Evolutionary conservation across 306 rosid species (phyloP), one percentile per base, ranked within the genome.

Genomic region (Vachellia collinsii): DNA sequence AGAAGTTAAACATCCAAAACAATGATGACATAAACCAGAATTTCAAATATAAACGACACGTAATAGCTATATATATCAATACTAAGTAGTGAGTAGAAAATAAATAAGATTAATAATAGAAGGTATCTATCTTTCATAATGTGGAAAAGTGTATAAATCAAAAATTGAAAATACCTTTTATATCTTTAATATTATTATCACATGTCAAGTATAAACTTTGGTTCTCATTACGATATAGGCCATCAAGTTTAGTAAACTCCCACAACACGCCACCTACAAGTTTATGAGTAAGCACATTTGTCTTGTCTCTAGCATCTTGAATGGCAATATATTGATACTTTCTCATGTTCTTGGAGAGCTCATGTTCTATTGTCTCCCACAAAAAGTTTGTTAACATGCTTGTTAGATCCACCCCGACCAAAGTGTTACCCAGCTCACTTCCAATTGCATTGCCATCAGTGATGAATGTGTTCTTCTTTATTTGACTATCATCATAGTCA

Each of bases 221-320:
- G 37, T 79, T 77, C 84, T 53, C 3, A 63, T 86, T 84, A 65
- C 91, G 76, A 54, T 82, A 72, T 42, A 84, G 56, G 67, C 87
- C 88, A 80, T 85, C 91, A 64, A 20, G 63, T 75, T 13, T 46
- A 43, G 90, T 90, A 79, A 89, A 85, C 86, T 84, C 87, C 68
- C 80, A 80, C 81, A 94, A 73, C 84, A 91, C 37, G 68, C 63
- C 88, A 76, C 96, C 95, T 70, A 90, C 56, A 73, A 93, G 83
- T 80, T 90, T 85, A 87, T 89, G 86, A 51, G 94, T 90, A 79
- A 85, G 76, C 89, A 91, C 73, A 80, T 97, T 87, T 36, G 98
- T 89, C 86, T 90, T 86, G 61, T 95, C 98, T 86, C 94, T 88
- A 64, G 79, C 84, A 61, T 88, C 91, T 83, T 95, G 99, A 81